A percentile compares a stretch with the other conserved stretches of the same genome.
Evolutionary conservation across 371 early-diverging fungal genomes (phyloP).

Genomic region (Mucor saturninus): DNA sequence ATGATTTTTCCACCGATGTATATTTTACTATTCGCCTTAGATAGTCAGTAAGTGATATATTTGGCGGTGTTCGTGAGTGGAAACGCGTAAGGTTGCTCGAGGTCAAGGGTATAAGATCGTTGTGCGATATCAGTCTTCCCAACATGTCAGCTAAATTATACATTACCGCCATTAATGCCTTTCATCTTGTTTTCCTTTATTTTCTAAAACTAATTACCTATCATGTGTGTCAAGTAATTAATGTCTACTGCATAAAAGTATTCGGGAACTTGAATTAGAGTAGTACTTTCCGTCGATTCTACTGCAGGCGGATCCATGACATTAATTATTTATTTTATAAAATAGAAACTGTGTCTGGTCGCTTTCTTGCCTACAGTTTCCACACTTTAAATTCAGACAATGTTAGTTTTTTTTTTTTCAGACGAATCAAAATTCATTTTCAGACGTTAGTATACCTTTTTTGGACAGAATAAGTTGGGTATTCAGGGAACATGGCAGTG

Average conservation of each 20-base stretch:
- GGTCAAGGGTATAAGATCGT: constrained; percentile 88
- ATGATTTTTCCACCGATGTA: constrained; percentile 88
- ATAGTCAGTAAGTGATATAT: constrained; percentile 82
- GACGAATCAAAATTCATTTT: no score
- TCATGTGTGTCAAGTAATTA: constrained; percentile 75
- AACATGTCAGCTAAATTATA: constrained; percentile 73
- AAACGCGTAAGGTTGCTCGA: constrained; percentile 89
- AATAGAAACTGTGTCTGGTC: neutral
- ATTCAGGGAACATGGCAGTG: no score
- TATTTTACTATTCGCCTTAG: constrained; percentile 86
- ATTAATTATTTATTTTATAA: constrained; percentile 16
- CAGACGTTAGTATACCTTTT: no score
- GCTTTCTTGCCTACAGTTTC: no score
- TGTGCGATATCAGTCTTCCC: constrained; percentile 73
- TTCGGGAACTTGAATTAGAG: constrained; percentile 59
- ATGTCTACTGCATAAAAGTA: constrained; percentile 76
- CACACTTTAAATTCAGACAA: no score
- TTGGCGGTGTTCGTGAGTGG: constrained; percentile 94
- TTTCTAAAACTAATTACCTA: constrained; percentile 51
- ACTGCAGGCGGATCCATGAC: constrained; percentile 28
- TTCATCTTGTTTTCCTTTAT: neutral
- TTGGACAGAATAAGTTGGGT: no score
- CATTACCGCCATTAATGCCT: neutral
- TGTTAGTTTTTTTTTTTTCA: no score
- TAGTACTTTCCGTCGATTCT: constrained; percentile 8